These are phyloP conservation scores for Daldinia caldariorum DNA, from an alignment of 495 filamentous ascomycete species.

Conservation along the genomic window DNA sequence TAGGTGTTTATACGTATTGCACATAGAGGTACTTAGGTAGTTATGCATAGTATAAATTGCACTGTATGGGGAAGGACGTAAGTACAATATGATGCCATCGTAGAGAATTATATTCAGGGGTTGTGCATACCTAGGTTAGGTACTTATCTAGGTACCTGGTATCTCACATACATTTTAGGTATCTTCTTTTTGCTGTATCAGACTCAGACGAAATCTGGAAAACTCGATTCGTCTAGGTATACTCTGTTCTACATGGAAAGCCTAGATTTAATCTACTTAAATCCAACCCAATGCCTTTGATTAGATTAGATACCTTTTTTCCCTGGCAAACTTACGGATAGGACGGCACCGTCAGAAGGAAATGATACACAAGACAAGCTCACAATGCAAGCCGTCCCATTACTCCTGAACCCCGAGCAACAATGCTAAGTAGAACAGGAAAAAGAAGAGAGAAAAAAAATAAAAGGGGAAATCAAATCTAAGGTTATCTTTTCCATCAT, in stretches of 20 bases:
- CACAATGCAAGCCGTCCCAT: constrained; percentile 4
- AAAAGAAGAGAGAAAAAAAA: background rate
- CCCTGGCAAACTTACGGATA: background rate
- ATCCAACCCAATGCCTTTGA: background rate
- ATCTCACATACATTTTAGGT: background rate
- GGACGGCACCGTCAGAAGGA: constrained; percentile 1
- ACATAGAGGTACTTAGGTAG: background rate
- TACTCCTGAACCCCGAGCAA: constrained; percentile 10
- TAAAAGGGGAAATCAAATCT: constrained; percentile 1
- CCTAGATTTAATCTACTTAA: background rate
- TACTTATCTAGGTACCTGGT: too few species aligned
- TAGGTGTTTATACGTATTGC: background rate
- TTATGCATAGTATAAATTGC: too few species aligned
- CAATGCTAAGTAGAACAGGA: background rate
- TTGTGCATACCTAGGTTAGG: background rate
- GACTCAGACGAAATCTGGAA: background rate
- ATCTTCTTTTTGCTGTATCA: background rate
- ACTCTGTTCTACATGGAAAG: background rate
- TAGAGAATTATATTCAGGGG: background rate
- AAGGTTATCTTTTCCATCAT: constrained; percentile 19
- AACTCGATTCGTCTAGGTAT: background rate
- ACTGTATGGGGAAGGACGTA: background rate
- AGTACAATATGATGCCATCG: background rate
- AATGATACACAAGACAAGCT: constrained; percentile 6
- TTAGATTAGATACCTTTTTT: background rate